Percentiles rank a stretch among this genome's conserved stretches.
phyloP scores from a whole-genome alignment of 2,329 filamentous ascomycete species.

The Cladosporium austrohemisphaericum region DNA sequence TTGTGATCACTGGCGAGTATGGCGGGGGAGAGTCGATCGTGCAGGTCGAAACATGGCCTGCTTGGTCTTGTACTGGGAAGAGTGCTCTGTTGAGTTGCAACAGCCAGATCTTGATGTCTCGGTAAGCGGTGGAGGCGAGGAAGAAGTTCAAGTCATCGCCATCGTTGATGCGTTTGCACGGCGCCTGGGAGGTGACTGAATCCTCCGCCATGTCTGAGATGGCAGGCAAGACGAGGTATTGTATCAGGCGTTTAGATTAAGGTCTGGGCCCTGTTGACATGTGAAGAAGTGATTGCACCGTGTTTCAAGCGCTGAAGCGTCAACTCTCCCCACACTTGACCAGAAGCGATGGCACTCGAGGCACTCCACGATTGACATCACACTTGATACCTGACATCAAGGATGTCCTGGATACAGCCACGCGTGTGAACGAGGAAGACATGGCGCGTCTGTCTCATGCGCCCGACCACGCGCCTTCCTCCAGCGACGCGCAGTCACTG shows the following conservation, averaged over 20 bases:
- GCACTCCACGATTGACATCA: too few relatives aligned
- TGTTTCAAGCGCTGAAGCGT: too few relatives aligned
- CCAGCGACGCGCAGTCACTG: not conserved
- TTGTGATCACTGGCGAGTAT: constrained; percentile 50
- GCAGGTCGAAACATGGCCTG: constrained; percentile 27
- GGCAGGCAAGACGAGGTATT: not conserved
- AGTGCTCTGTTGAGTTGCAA: constrained; percentile 86
- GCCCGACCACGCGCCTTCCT: too few relatives aligned
- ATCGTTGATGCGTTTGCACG: constrained; percentile 79
- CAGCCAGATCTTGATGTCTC: constrained; percentile 80
- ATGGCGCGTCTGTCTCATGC: too few relatives aligned
- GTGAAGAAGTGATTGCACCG: too few relatives aligned
- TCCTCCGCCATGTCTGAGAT: not conserved
- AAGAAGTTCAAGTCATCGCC: constrained; percentile 77
- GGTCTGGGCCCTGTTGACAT: too few relatives aligned
- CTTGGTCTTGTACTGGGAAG: constrained; percentile 60
- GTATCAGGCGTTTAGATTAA: too few relatives aligned
- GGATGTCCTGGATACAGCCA: too few relatives aligned
- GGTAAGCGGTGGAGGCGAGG: constrained; percentile 75
- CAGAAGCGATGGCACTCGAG: too few relatives aligned
- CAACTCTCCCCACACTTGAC: too few relatives aligned
- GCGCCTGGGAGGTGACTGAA: constrained; percentile 37
- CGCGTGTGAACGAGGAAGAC: too few relatives aligned
- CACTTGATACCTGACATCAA: too few relatives aligned
- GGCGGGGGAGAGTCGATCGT: constrained; percentile 50